Conservation (phyloP, 2,329 filamentous ascomycete genomes). For the Cladophialophora chaetospira region DNA sequence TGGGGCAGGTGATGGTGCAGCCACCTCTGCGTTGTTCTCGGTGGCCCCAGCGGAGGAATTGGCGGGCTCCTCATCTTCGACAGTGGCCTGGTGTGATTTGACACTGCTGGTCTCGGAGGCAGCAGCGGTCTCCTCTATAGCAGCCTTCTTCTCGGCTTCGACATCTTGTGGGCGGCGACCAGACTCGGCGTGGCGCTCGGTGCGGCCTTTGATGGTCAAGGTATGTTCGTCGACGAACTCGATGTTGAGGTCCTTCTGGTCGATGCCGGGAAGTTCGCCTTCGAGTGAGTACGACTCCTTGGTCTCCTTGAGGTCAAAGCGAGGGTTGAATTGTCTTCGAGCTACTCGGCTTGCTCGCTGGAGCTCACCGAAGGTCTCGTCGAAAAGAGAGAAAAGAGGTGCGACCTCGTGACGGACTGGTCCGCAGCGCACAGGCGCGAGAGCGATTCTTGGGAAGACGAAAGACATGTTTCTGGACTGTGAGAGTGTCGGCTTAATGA, state of each 20-base stretch:
- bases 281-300: conserved; percentile 49
- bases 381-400: conserved; percentile 50
- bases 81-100: conserved; percentile 44
- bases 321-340: conserved; percentile 43
- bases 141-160: conserved; percentile 25
- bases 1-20: conserved; percentile 37
- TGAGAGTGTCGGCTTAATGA: conserved; percentile 22
- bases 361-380: conserved; percentile 39
- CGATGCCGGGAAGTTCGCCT: conserved; percentile 52
- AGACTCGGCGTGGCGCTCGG: conserved; percentile 41
- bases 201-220: conserved; percentile 48
- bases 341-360: conserved; percentile 28
- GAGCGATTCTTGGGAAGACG: conserved; percentile 39
- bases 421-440: conserved; percentile 29
- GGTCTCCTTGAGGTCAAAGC: conserved; percentile 52
- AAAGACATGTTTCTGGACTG: conserved; percentile 43
- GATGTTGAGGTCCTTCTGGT: conserved; percentile 50
- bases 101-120: conserved; percentile 29
- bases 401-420: conserved; percentile 41
- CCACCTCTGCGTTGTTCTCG: conserved; percentile 31
- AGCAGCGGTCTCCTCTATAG: conserved; percentile 23
- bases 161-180: conserved; percentile 27
- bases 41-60: conserved; percentile 23
- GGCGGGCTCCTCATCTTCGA: conserved; percentile 46
- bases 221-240: conserved; percentile 53